A percentile compares a stretch with the other conserved stretches of the same genome.
Conservation (phyloP, 495 filamentous ascomycete genomes). For the Penicillium coprophilum region DNA sequence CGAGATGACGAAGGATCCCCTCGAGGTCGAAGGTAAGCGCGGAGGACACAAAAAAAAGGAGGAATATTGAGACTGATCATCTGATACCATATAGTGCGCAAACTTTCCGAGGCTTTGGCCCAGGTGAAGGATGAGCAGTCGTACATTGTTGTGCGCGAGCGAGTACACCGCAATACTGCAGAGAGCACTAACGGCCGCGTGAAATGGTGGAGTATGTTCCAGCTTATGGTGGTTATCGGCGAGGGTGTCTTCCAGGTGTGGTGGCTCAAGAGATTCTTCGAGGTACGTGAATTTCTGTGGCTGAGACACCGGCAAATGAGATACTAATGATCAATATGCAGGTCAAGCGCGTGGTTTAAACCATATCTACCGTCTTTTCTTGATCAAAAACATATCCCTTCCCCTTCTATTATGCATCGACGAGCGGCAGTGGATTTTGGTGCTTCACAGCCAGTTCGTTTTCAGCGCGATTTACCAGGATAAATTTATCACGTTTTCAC, state of each 20-base stretch:
- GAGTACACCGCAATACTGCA: conserved; percentile 95
- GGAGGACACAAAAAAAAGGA: not conserved
- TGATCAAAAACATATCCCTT: conserved; percentile 14
- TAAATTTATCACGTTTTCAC: conserved; percentile 17
- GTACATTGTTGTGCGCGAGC: conserved; percentile 93
- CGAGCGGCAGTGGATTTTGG: conserved; percentile 7
- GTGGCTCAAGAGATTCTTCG: conserved; percentile 98
- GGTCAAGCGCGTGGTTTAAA: conserved; percentile 49
- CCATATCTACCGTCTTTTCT: conserved; percentile 9
- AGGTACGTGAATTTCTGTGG: conserved; percentile 55
- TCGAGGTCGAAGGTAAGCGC: conserved; percentile 77
- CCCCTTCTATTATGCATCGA: conserved; percentile 14
- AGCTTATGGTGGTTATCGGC: conserved; percentile 82
- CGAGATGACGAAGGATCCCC: conserved; percentile 79
- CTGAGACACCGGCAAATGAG: not conserved
- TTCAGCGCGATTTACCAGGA: conserved; percentile 14
- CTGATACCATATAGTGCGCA: conserved; percentile 60
- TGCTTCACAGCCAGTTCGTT: conserved; percentile 1
- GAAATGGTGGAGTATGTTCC: conserved; percentile 99
- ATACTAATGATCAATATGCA: conserved; percentile 13
- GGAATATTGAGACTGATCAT: conserved; percentile 13
- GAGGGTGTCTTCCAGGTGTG: conserved; percentile 98
- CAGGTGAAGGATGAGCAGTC: conserved; percentile 97
- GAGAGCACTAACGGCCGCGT: conserved; percentile 96
- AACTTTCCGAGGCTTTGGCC: conserved; percentile 77